Base-by-base conservation (phyloP, 768 basidiomycete genomes). In the Pleurotus eryngii region DNA sequence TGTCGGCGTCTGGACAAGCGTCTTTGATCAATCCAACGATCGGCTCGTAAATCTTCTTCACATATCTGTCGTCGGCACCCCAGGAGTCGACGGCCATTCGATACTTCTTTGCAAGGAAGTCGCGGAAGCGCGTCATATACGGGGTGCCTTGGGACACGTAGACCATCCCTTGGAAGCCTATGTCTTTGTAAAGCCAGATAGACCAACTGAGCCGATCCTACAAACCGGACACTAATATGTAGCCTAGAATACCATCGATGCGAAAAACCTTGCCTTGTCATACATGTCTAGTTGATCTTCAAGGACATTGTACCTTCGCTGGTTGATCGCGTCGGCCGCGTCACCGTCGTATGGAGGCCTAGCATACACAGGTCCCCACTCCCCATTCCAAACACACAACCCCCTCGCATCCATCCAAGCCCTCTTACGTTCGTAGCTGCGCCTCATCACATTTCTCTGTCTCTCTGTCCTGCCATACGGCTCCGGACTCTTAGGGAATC, bases 161-260 rank as follows among this genome's bases (percentile, higher is more conserved):
- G 26, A 89, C 85, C 89, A 92, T 90, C 38, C 90, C 90, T 72
- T 90, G 87, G 78, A 87, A 88, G n/a, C 89, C 89, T 62, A 89
- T 87, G 63, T 90, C 87, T 64, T 89, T 93, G 81, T 89, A 93
- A 17, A 91, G 72, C 92, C 92, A 93, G 74, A 92, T 93, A 0
- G 86, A 85, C 90, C 89, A 92, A 66, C 82, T 84, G 56, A 87
- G 69, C 24, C 81, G 81, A 62, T 83, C 84, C 83, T 86, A 55
- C 55, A 56, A 24, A 55, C 54, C 69, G 53, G 39, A 83, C 84
- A 70, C 84, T 65, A 63, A 81, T 80, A 71, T 92, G 92, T 57
- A 92, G 82, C 42, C 73, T 17, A 92, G 74, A 65, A 93, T 90
- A 64, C 89, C 87, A 57, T 84, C 77, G 58, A 92, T 35, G 4